These are phyloP conservation scores for Fusarium longipes DNA, from an alignment of 2,329 filamentous ascomycete genomes.

Conservation along the genomic window DNA sequence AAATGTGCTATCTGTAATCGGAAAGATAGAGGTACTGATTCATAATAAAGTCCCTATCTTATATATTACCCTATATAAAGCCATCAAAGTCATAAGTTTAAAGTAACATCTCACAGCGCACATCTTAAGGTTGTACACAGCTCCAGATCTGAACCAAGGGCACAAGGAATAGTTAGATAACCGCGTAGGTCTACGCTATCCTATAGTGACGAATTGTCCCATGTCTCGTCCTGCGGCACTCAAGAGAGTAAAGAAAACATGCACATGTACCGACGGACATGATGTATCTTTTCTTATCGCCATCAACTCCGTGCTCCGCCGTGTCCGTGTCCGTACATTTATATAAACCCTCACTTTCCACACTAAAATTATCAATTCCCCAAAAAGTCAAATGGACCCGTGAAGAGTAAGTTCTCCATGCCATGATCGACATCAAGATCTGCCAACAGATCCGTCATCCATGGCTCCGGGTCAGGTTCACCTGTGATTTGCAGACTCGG, in stretches of 20 bases:
- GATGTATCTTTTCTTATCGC: neutral
- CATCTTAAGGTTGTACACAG: neutral
- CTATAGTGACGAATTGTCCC: neutral
- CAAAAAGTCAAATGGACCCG: slow-evolving; percentile 40
- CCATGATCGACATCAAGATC: slow-evolving; percentile 34
- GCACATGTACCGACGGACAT: slow-evolving; percentile 16
- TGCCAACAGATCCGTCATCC: slow-evolving; percentile 33
- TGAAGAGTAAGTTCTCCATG: slow-evolving; percentile 37
- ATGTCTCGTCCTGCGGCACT: slow-evolving; percentile 15
- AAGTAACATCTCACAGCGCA: too few relatives aligned
- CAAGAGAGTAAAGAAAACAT: neutral
- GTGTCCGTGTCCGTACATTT: slow-evolving; percentile 25
- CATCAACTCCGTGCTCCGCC: slow-evolving; percentile 26
- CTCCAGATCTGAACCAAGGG: neutral
- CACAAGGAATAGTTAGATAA: neutral
- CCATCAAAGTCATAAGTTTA: too few relatives aligned
- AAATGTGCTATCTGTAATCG: neutral
- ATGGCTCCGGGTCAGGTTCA: slow-evolving; percentile 20
- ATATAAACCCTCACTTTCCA: neutral
- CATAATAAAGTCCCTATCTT: too few relatives aligned
- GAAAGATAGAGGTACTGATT: too few relatives aligned
- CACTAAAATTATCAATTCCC: slow-evolving; percentile 13
- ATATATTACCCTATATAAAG: too few relatives aligned
- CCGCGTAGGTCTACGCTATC: neutral
- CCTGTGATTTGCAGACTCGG: slow-evolving; percentile 33